Conservation (phyloP, 371 early-diverging fungal species). For the Syncephalis plumigaleata region DNA sequence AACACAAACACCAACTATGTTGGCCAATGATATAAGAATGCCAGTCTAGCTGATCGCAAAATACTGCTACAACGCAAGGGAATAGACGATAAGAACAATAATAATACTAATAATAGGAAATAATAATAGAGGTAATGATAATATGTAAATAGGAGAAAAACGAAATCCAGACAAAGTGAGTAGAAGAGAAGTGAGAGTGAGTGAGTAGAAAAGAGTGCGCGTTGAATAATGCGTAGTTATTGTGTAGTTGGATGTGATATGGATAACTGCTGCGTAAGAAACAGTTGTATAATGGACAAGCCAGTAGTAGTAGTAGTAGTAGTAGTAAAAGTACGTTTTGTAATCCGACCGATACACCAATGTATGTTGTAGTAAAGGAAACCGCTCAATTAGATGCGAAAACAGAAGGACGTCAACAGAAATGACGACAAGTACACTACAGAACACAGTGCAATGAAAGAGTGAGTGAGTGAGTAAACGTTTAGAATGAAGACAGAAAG, state of each 20-base stretch:
- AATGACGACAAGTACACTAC: background rate
- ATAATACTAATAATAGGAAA: conserved; percentile 1
- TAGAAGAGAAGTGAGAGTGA: conserved; percentile 3
- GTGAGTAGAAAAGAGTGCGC: too few species aligned
- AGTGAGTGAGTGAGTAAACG: background rate
- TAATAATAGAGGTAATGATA: conserved; percentile 1
- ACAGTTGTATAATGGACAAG: too few species aligned
- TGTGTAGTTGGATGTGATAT: too few species aligned
- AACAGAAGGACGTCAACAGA: background rate
- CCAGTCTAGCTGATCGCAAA: too few species aligned
- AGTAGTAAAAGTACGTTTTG: background rate
- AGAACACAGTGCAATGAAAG: background rate
- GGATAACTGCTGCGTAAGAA: too few species aligned
- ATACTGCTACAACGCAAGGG: too few species aligned
- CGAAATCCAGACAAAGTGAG: background rate
- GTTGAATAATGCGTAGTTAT: conserved; percentile 1
- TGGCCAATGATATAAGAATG: too few species aligned
- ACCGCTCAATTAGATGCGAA: background rate
- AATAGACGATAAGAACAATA: conserved; percentile 1
- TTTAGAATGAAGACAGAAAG: too few species aligned
- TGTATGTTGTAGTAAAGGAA: background rate
- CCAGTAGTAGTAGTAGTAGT: background rate
- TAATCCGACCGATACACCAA: background rate
- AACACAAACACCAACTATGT: too few species aligned
- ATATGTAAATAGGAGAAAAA: background rate